Evolutionary conservation across 2,329 filamentous ascomycete genomes (phyloP).

Genomic region (Pyricularia grisea): DNA sequence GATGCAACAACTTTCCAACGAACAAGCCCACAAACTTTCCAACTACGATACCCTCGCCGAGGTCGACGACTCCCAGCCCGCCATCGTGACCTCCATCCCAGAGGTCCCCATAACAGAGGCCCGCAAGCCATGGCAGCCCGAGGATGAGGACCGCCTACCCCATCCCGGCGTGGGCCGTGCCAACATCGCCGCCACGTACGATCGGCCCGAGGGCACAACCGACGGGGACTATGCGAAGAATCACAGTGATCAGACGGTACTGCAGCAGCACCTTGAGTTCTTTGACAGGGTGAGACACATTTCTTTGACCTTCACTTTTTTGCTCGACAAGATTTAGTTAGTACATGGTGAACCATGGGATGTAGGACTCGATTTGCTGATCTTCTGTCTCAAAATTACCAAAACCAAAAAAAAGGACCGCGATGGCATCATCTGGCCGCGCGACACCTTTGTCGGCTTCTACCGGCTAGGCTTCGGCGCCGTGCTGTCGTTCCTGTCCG

Average conservation of each 20-base stretch:
- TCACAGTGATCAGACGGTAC: not conserved
- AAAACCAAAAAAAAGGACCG: not conserved
- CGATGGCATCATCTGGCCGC: slow-evolving; percentile 1
- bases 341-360: no score
- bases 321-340: no score
- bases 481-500: not conserved
- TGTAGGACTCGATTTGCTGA: not conserved
- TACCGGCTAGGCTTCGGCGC: not conserved
- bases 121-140: not conserved
- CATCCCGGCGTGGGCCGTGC: not conserved
- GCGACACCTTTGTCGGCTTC: slow-evolving; percentile 3
- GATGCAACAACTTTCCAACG: not conserved
- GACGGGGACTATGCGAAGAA: not conserved
- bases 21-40: not conserved
- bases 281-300: not conserved
- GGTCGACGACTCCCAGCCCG: not conserved
- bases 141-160: not conserved
- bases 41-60: not conserved
- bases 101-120: not conserved
- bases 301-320: no score
- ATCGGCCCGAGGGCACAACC: not conserved
- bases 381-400: not conserved
- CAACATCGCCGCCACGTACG: not conserved
- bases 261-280: not conserved
- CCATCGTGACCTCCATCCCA: not conserved